Evolutionary conservation across 768 basidiomycete species (phyloP).

Genomic region (Mycena filopes): DNA sequence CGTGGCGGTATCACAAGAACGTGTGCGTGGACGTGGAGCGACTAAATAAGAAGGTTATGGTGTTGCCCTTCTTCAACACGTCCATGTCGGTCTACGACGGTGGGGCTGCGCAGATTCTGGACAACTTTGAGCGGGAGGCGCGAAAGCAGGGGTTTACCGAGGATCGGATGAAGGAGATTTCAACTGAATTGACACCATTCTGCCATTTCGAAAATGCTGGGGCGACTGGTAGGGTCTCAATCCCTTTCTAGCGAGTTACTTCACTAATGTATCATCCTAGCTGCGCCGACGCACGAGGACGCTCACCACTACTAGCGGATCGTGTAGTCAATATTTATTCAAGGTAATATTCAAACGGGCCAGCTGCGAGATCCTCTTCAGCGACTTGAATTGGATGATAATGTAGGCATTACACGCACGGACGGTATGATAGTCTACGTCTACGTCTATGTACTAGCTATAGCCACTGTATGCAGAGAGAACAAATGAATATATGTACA

Average conservation of each 20-base stretch:
- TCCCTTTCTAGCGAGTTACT: too few relatives aligned
- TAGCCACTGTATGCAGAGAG: background rate
- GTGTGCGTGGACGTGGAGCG: background rate
- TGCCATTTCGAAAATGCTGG: background rate
- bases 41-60: background rate
- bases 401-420: conserved; percentile 5
- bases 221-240: background rate
- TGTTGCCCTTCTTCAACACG: background rate
- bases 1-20: conserved; percentile 2
- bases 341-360: too few relatives aligned
- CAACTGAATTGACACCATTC: background rate
- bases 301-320: conserved; percentile 2
- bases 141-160: conserved; percentile 2
- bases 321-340: too few relatives aligned
- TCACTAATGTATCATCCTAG: background rate
- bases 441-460: too few relatives aligned
- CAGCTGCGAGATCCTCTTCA: too few relatives aligned
- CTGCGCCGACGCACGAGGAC: conserved; percentile 2
- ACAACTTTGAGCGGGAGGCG: conserved; percentile 3
- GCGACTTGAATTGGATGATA: background rate
- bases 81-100: background rate
- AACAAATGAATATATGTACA: conserved; percentile 13
- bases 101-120: background rate
- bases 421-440: background rate
- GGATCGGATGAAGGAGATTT: conserved; percentile 3